Conservation (phyloP, 1,284 basidiomycete species). For the Pyrrhoderma lamaoense region DNA sequence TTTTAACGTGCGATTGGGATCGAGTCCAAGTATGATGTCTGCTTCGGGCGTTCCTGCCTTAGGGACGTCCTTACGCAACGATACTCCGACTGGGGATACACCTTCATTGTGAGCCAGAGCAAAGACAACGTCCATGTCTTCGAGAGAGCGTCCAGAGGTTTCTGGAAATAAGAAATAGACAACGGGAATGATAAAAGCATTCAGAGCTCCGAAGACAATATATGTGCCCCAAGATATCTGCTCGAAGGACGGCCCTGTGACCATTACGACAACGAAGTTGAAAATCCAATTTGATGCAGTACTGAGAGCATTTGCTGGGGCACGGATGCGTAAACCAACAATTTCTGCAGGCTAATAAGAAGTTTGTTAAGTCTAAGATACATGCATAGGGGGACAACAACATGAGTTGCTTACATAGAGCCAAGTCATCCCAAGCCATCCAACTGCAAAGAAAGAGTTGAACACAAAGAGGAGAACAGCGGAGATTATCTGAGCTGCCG, state of each 20-base stretch:
- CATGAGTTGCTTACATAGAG: slow-evolving; percentile 31
- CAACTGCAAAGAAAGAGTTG: slow-evolving; percentile 65
- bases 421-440: slow-evolving; percentile 72
- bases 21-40: slow-evolving; percentile 12
- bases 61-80: slow-evolving; percentile 49
- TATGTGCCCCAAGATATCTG: slow-evolving; percentile 59
- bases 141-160: slow-evolving; percentile 52
- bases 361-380: no score
- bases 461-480: slow-evolving; percentile 60
- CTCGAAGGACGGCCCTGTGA: slow-evolving; percentile 58
- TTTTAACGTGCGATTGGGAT: no score
- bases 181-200: slow-evolving; percentile 52
- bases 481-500: slow-evolving; percentile 43
- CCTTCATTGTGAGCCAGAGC: slow-evolving; percentile 50
- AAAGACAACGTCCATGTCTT: slow-evolving; percentile 60
- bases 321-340: slow-evolving; percentile 54
- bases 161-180: slow-evolving; percentile 64
- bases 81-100: slow-evolving; percentile 51
- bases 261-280: slow-evolving; percentile 61
- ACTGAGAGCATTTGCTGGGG: slow-evolving; percentile 60
- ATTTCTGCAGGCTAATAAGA: slow-evolving; percentile 45
- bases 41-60: slow-evolving; percentile 15
- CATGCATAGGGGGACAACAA: no score
- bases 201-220: slow-evolving; percentile 53
- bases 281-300: slow-evolving; percentile 67